Evolutionary conservation across 2,329 filamentous ascomycete species (phyloP).

Genomic region (Curvularia verruculosa): DNA sequence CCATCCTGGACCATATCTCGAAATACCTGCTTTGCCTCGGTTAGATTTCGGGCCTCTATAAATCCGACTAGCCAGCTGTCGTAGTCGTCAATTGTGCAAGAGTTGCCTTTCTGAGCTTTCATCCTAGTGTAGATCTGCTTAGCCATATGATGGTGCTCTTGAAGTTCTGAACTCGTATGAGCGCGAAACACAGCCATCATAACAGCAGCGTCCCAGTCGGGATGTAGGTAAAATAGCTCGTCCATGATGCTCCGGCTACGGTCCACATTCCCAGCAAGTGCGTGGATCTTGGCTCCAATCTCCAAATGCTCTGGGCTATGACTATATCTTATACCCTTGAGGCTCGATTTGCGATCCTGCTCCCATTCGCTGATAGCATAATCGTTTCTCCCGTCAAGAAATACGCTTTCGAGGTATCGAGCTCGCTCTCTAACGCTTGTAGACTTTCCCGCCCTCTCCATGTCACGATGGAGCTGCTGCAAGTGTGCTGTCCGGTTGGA

Average conservation of each 20-base stretch:
- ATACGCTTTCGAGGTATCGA: slow-evolving; percentile 36
- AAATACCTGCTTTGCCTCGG: slow-evolving; percentile 76
- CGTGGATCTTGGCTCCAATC: slow-evolving; percentile 70
- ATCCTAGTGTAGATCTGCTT: slow-evolving; percentile 58
- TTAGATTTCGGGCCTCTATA: slow-evolving; percentile 67
- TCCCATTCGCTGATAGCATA: slow-evolving; percentile 45
- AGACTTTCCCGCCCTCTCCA: slow-evolving; percentile 24
- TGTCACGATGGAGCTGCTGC: slow-evolving; percentile 37
- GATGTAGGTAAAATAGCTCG: slow-evolving; percentile 57
- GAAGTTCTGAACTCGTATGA: slow-evolving; percentile 60
- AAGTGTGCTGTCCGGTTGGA: slow-evolving; percentile 26
- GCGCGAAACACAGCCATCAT: slow-evolving; percentile 73
- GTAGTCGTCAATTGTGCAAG: slow-evolving; percentile 75
- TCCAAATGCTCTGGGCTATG: slow-evolving; percentile 57
- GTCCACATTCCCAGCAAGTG: slow-evolving; percentile 62
- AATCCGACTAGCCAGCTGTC: slow-evolving; percentile 76
- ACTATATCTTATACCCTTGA: slow-evolving; percentile 27
- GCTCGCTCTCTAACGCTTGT: slow-evolving; percentile 30
- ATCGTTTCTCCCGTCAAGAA: slow-evolving; percentile 32
- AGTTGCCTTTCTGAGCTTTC: slow-evolving; percentile 62
- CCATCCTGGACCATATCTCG: slow-evolving; percentile 81
- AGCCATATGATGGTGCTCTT: slow-evolving; percentile 58
- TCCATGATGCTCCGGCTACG: slow-evolving; percentile 64
- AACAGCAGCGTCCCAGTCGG: slow-evolving; percentile 60
- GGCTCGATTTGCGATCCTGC: slow-evolving; percentile 18